Percentiles rank a stretch among this genome's conserved stretches.
Conservation (phyloP, 2,329 filamentous ascomycete genomes). For the Aspergillus flavus region DNA sequence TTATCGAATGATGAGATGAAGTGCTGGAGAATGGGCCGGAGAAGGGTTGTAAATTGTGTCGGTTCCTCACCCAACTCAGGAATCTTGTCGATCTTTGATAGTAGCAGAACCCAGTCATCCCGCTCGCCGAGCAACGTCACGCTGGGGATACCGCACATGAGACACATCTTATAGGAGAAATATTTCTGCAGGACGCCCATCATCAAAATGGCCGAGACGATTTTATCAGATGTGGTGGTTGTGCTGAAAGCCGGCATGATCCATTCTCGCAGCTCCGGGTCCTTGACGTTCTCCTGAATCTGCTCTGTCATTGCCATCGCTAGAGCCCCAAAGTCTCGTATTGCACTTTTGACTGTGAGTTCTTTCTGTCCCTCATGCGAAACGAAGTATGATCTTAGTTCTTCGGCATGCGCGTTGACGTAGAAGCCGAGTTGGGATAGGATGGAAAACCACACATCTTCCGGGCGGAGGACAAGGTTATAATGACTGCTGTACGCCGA, state of each 20-base stretch:
- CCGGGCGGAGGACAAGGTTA: constrained; percentile 52
- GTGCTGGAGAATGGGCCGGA: constrained; percentile 49
- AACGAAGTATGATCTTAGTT: constrained; percentile 49
- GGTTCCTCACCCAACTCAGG: constrained; percentile 50
- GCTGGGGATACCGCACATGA: background rate
- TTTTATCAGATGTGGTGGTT: background rate
- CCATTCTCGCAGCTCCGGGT: constrained; percentile 38
- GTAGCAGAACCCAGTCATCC: constrained; percentile 28
- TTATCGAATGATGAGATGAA: constrained; percentile 41
- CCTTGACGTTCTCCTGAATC: constrained; percentile 31
- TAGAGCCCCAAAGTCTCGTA: constrained; percentile 30
- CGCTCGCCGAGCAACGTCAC: background rate
- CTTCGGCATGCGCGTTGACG: constrained; percentile 51
- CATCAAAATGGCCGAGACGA: background rate
- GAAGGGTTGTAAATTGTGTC: constrained; percentile 38
- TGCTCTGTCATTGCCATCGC: constrained; percentile 39
- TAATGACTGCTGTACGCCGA: constrained; percentile 31
- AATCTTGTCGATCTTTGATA: constrained; percentile 48
- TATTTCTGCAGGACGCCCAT: background rate
- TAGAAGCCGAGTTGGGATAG: constrained; percentile 52
- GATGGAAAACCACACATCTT: constrained; percentile 59
- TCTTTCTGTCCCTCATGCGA: constrained; percentile 46
- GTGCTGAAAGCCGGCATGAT: background rate
- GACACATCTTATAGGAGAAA: background rate
- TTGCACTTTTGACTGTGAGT: constrained; percentile 32